These are phyloP conservation scores for Globisporangium radiosum DNA, from an alignment of 352 stramenopile species.

Conservation along the genomic window DNA sequence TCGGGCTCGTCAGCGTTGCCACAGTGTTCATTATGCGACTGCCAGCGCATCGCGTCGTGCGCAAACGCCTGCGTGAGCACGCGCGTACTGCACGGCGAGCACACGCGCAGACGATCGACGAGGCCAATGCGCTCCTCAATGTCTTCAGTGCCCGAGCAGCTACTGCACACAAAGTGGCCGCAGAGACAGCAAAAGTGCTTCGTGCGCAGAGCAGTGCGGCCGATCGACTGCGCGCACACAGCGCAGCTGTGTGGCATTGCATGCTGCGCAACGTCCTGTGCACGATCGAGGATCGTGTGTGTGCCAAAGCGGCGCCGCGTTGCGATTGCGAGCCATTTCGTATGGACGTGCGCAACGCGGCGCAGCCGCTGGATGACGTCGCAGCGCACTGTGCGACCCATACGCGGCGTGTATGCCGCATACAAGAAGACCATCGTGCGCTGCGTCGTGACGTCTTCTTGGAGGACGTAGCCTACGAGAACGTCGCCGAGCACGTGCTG, in stretches of 20 bases:
- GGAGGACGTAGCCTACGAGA: slow-evolving; percentile 15
- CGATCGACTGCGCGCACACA: slow-evolving; percentile 8
- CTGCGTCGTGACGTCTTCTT: slow-evolving; percentile 14
- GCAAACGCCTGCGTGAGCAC: slow-evolving; percentile 25
- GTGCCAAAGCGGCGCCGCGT: slow-evolving; percentile 15
- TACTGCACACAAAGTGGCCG: slow-evolving; percentile 25
- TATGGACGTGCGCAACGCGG: slow-evolving; percentile 3
- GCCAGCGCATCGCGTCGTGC: not conserved
- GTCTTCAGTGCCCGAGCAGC: slow-evolving; percentile 30
- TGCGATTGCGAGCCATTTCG: slow-evolving; percentile 15
- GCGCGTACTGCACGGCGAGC: slow-evolving; percentile 29
- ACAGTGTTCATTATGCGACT: not conserved
- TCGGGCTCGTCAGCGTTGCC: not conserved
- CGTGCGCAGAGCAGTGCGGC: slow-evolving; percentile 9
- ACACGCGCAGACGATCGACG: slow-evolving; percentile 30
- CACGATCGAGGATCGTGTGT: slow-evolving; percentile 10
- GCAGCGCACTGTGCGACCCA: not conserved
- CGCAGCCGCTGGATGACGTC: slow-evolving; percentile 12
- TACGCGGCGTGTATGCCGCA: slow-evolving; percentile 6
- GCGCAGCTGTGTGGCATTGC: slow-evolving; percentile 8
- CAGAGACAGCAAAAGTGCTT: slow-evolving; percentile 32
- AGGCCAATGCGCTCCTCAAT: slow-evolving; percentile 33
- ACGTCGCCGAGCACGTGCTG: slow-evolving; percentile 6
- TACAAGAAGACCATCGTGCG: slow-evolving; percentile 18
- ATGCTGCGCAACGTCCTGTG: not conserved